phyloP scores from a whole-genome alignment of 176 grass and related monocot species.

The Zea luxurians region DNA sequence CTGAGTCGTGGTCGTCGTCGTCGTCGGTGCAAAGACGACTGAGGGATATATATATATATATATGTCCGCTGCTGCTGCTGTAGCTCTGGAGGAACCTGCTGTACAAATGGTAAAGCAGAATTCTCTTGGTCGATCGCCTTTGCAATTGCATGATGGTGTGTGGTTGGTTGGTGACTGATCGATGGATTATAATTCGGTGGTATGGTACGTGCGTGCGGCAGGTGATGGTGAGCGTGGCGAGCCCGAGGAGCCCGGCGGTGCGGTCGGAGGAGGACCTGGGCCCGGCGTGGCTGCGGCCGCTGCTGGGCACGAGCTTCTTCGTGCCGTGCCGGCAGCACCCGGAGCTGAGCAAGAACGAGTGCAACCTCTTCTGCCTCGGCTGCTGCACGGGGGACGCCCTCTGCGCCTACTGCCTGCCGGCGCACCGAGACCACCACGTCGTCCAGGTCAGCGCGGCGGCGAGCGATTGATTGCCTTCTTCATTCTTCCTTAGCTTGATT shows the following conservation, averaged over 20 bases:
- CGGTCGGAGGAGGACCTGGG: conserved; percentile 62
- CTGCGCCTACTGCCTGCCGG: conserved; percentile 59
- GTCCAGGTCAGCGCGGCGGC: conserved; percentile 43
- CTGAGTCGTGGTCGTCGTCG: no score
- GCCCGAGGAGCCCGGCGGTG: conserved; percentile 36
- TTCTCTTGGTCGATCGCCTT: no score
- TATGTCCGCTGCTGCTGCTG: no score
- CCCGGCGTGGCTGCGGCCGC: conserved; percentile 65
- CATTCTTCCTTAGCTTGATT: no score
- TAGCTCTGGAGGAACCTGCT: no score
- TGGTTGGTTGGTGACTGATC: not conserved
- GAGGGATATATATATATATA: no score
- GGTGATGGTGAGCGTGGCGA: conserved; percentile 60
- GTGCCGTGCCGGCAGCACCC: conserved; percentile 49
- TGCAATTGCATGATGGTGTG: not conserved
- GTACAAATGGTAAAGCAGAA: no score
- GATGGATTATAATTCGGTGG: not conserved
- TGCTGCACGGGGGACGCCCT: conserved; percentile 58
- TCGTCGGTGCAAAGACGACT: no score
- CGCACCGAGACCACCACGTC: conserved; percentile 60
- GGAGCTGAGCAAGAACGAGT: conserved; percentile 75
- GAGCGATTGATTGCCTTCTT: no score
- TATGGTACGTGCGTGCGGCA: conserved; percentile 7
- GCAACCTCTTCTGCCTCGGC: conserved; percentile 70
- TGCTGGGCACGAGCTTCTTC: conserved; percentile 71